phyloP scores from a whole-genome alignment of 176 grass and related monocot genomes.

The barley (Hordeum vulgare) region MorexV3_pseudomolecules_assembly NC_058524.1:627712396-627712895 shows the following conservation, averaged over 20 bases:
- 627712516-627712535: not conserved
- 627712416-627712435: not conserved
- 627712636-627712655: constrained; percentile 25
- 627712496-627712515: constrained; percentile 47
- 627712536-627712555: not conserved
- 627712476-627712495: constrained; percentile 44
- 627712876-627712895: constrained; percentile 59
- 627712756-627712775: constrained; percentile 53
- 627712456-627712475: not conserved
- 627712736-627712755: constrained; percentile 45
- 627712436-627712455: constrained; percentile 20
- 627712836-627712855: constrained; percentile 82
- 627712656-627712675: constrained; percentile 58
- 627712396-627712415: constrained; percentile 10
- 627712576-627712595: not conserved
- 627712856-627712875: constrained; percentile 86
- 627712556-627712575: not conserved
- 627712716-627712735: constrained; percentile 39
- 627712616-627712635: not conserved
- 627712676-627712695: constrained; percentile 43
- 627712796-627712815: constrained; percentile 40
- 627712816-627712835: constrained; percentile 52
- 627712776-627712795: constrained; percentile 77
- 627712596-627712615: not conserved
- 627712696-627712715: constrained; percentile 54